These are phyloP conservation scores for Paecilomyces formosus DNA, from an alignment of 2,329 filamentous ascomycete species.

Conservation along the genomic window DNA sequence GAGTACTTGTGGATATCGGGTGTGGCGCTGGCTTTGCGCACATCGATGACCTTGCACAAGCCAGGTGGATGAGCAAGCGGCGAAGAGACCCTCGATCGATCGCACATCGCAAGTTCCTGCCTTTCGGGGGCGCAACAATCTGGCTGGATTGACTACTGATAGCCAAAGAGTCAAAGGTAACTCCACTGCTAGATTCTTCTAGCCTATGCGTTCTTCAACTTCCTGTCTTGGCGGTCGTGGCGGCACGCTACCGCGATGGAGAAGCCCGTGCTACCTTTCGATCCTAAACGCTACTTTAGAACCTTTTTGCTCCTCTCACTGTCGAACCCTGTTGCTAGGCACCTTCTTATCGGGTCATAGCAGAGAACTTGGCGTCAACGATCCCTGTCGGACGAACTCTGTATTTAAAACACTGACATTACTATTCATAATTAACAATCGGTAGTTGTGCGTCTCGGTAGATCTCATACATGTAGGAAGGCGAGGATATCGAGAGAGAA, in stretches of 20 bases:
- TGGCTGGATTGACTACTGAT: background rate
- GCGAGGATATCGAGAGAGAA: background rate
- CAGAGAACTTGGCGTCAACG: background rate
- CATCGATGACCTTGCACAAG: background rate
- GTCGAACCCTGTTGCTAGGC: background rate
- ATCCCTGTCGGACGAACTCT: background rate
- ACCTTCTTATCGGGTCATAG: background rate
- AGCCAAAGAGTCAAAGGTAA: too few species aligned
- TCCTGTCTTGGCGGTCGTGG: background rate
- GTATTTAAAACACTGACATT: background rate
- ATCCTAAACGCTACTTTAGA: background rate
- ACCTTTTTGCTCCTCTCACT: background rate
- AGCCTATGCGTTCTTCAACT: background rate
- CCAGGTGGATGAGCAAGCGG: background rate
- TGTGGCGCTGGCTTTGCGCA: background rate
- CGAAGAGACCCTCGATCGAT: background rate
- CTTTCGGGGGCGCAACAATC: background rate
- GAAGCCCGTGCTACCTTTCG: background rate
- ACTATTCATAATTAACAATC: background rate
- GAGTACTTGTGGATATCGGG: background rate
- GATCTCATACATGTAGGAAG: background rate
- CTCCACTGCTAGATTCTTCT: background rate
- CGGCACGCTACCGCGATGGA: background rate
- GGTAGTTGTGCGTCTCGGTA: background rate
- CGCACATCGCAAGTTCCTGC: background rate